Base-by-base conservation (phyloP, 2,329 filamentous ascomycete genomes). In the Aspergillus proliferans region DNA sequence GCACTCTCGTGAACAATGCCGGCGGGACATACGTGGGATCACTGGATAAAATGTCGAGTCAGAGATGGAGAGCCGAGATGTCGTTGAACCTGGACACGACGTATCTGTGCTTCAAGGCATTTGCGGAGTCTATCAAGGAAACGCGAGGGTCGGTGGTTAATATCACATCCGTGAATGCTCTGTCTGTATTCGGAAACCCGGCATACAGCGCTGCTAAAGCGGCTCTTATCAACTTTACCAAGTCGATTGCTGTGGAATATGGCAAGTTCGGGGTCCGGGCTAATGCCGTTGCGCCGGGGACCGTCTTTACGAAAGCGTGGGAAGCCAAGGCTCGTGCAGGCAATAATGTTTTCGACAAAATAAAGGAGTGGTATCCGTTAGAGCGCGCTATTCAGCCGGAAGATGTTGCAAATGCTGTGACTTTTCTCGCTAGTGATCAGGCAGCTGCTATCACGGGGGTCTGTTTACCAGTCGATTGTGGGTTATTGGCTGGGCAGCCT, bases 191-290 rank as follows among this genome's bases (percentile, higher is more conserved):
- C 38, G 57, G 57, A 6, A 57, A 60, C 46, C 57, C 57, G 2
- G 56, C 52, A 8, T 72, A 73, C 54, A 67, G 67, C 19, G 64
- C 68, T 18, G 66, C 69, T 2, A 72, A 71, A 51, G 64, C 71
- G 19, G 71, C 64, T 1, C 65, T 72, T 1, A 56, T 73, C 6
- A 69, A 71, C 2, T 66, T 74, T 55, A 68, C 69, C 38, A 60
- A 64, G 21, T 61, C 66, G 3, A 67, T 72, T 28, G 65, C 69
- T 0, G 53, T 56, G 14, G 57, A 60, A 46, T 60, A 56, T 33
- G 65, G 64, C 10, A 56, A 62, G n/a, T 66, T 69, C 9, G 63
- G 65, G 3, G 64, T 75, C 19, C 63, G 71, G 6, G 68, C 68
- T 4, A 73, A 72, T 55, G 61, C 63, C 1, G 68, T 71, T 0